Evolutionary conservation across 2,329 filamentous ascomycete genomes (phyloP).

Genomic region (Ophiognomonia clavigignenti-juglandacearum): DNA sequence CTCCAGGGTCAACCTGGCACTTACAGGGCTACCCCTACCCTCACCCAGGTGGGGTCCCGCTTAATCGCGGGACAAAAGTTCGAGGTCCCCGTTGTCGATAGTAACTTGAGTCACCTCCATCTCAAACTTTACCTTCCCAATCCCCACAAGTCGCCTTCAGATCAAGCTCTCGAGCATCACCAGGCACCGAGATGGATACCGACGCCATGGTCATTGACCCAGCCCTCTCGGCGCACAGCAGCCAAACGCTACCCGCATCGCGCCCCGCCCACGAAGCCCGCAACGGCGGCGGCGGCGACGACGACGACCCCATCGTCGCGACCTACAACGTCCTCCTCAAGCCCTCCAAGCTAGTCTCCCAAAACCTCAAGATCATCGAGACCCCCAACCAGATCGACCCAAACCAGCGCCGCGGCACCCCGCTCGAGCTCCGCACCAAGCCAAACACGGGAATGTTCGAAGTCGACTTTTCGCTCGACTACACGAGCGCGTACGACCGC

Average conservation of each 20-base stretch:
- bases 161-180: too few species aligned
- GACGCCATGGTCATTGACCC: constrained; percentile 13
- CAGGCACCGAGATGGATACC: constrained; percentile 13
- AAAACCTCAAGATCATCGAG: constrained; percentile 77
- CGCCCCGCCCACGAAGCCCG: background rate
- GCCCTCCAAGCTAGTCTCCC: constrained; percentile 56
- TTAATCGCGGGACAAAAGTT: too few species aligned
- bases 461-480: constrained; percentile 81
- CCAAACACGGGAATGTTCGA: constrained; percentile 78
- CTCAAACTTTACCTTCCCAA: background rate
- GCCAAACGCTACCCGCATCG: constrained; percentile 2
- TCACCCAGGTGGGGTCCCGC: too few species aligned
- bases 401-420: constrained; percentile 43
- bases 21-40: background rate
- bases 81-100: too few species aligned
- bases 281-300: constrained; percentile 19
- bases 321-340: constrained; percentile 86
- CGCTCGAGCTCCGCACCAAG: constrained; percentile 78
- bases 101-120: too few species aligned
- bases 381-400: constrained; percentile 73
- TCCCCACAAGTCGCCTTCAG: background rate
- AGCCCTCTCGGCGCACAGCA: constrained; percentile 7
- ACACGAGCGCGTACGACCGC: constrained; percentile 71
- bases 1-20: too few species aligned
- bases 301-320: constrained; percentile 64